Base-by-base conservation (phyloP, 768 basidiomycete species). In the Boletus sp. region DNA sequence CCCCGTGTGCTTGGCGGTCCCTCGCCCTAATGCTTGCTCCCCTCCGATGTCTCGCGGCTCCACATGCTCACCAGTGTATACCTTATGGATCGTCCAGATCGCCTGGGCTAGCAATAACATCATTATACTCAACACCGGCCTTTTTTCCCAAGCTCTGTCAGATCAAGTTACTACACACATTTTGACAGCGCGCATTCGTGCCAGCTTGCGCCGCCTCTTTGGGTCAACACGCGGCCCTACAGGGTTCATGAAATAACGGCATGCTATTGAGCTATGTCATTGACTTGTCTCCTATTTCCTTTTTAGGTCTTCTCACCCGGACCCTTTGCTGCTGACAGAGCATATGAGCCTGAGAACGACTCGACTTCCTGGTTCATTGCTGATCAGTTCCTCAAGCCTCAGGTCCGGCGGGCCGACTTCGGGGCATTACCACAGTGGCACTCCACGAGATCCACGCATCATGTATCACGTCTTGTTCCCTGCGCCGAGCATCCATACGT, bases 191-290 rank as follows among this genome's bases (percentile, higher is more conserved):
- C 32, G 28, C 47, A 30, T 47, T 33, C 45, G 17, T 47, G 39
- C 55, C 35, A 24, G 28, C 36, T 53, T 60, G 8, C 62, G 62
- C 62, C 62, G 17, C n/a, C 62, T 28, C 40, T 52, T 60, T 60
- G 7, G 14, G 55, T 37, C 51, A 50, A 54, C 61, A 62, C 54
- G 61, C 33, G 48, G 58, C 47, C n/a, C n/a, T 28, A 46, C 56
- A 63, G 39, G 47, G 48, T 62, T 28, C 30, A 32, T 35, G 32
- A 49, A 28, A 18, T 63, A 39, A 60, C 62, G 57, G 57, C 62
- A 64, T 36, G 5, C 30, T 17, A 44, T 42, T 35, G 18, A n/a
- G 24, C 28, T 39, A 30, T 7, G 17, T 47, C 29, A 28, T 48
- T 39, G 28, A 20, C 45, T 52, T 4, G 14, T 8, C 55, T 24